Base-by-base conservation (phyloP, 345 rosid genomes). In the Populus euphratica region DNA sequence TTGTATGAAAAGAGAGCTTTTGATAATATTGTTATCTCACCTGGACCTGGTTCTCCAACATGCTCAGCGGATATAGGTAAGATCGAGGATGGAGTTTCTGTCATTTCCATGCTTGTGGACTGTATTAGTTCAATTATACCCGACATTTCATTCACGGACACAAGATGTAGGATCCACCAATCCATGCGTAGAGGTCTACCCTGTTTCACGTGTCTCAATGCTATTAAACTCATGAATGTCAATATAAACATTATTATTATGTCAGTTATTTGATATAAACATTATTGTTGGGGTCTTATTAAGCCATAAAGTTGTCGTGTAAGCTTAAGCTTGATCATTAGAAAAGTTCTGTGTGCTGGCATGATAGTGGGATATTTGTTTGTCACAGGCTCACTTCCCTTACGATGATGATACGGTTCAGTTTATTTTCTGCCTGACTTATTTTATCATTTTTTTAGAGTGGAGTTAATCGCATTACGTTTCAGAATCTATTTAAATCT, bases 1-100 rank as follows among this genome's bases (percentile, higher is more conserved):
- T 79, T 93, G 76, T 91, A 86, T 80, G 89, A 88, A 84, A 92
- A 92, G 67, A 84, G 78, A 72, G 89, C 91, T 71, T 95, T 93
- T 14, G 97, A 95, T 82, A 95, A 93, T 83, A 83, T 92, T 73
- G 99, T 95, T 39, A 91, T 93, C 77, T 95, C 99, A 54, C 99
- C 99, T 77, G 98, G 98, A 78, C 99, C 99, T 84, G 99, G 99
- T 78, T 90, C 97, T 62, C 98, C 99, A 2, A 73, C 90, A 67
- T 88, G 96, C 71, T 85, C 97, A 5, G 81, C 86, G 63, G 98
- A 93, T 89, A 87, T 95, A 78, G 99, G 98, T 95, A 70, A 25
- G 70, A 21, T 33, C 5, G 21, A 35, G n/a, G 23, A 56, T 29
- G 31, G 13, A 73, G 41, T 54, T 41, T 43, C 25, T 68, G 18